Evolutionary conservation across 2,329 filamentous ascomycete species (phyloP), one percentile per base, ranked within the genome.

Genomic region (Pseudogymnoascus sp.): DNA sequence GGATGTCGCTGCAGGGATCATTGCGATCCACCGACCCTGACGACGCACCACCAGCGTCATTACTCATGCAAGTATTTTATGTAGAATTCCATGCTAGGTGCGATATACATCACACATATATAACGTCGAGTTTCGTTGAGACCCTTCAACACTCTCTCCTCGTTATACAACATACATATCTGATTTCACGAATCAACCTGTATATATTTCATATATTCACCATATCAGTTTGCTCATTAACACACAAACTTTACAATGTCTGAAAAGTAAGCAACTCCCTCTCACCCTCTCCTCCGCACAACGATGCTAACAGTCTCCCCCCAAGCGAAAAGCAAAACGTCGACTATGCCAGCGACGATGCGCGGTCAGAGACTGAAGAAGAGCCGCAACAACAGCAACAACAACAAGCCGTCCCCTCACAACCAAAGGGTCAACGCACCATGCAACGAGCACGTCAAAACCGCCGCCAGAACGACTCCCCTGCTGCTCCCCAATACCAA

Each of bases 301-400:
- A 63, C 64, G 20, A 60, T 66, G 63, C 64, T 66, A 64, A 65
- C 66, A 35, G 15, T 59, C 59, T 20, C 61, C 61, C 6, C 57
- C 61, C 37, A 50, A 62, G 59, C 38, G 33, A 15, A 60, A 63
- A 33, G 8, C 38, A 30, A 60, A 41, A 60, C 28, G 15, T n/a
- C 58, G 39, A 47, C 47, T 38, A 62, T 68, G 43, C 62, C 67
- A 14, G 69, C 66, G 5, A 69, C 69, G 63, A 66, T 77, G 76
- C 57, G 68, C 71, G 61, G 70, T 74, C 41, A 72, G 75, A 68
- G 82, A 81, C 61, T 74, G 74, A 63, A 75, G 38, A 72, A 39
- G 70, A 75, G 63, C 69, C 75, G 62, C 65, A 70, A 62, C 63
- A 66, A 37, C 67, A 68, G 43, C 69, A 70, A 61, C 66, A 71